Evolutionary conservation across 306 rosid genomes (phyloP), one percentile per base, ranked within the genome.

Genomic region (Heteromeles arbutifolia): DNA sequence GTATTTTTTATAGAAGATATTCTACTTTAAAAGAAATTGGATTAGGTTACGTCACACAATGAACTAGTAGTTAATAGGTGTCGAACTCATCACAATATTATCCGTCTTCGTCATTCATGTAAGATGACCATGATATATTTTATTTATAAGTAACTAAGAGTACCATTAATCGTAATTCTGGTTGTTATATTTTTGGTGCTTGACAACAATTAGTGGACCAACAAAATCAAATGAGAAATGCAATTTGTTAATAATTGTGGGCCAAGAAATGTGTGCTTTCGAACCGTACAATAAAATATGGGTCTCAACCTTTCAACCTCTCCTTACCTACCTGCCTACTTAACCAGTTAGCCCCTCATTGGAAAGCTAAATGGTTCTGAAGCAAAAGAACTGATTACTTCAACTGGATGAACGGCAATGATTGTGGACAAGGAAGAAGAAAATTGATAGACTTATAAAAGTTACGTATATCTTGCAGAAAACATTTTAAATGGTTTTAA

Each of bases 281-380:
- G 45, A 79, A 44, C 76, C 34, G 69, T 67, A 65, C 72, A 11
- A 4, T 34, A 18, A 71, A 28, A 24, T 24, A 73, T 58, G 70
- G 74, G 77, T 72, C 61, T 71, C 78, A 72, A 44, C 86, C 69
- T 66, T 64, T 26, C 45, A 48, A 48, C n/a, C 15, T 57, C 74
- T 58, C 75, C 83, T 77, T n/a, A 79, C 80, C 72, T 9, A n/a
- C n/a, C 6, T 22, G 32, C 13, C 19, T 74, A 41, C 8, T 34
- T 34, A 34, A 34, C 39, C 9, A 10, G 18, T 0, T 22, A 15
- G 39, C 67, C 54, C 17, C 24, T 29, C 32, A 25, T 15, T 1
- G 45, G 22, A 39, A 69, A 24, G 56, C 3, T 19, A 48, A 48
- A 25, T 26, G 43, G 69, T 59, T 72, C 8, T 25, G 21, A 73